Base-by-base conservation (phyloP, 176 grass and related monocot genomes). In the Saccharum officinarum region DNA sequence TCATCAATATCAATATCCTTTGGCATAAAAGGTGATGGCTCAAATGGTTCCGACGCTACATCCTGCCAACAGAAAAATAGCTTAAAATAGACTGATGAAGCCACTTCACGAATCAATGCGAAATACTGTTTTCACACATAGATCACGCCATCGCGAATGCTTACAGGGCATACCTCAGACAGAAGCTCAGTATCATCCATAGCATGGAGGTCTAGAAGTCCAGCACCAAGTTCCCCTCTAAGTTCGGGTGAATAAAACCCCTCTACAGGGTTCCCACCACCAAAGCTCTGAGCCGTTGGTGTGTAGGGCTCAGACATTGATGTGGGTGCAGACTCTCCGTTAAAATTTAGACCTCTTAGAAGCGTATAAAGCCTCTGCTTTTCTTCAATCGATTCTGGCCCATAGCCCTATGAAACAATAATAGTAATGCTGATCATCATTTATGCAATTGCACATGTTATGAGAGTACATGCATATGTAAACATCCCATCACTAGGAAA, bases 201-300 rank as follows among this genome's bases (percentile, higher is more conserved):
- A 81, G 97, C 92, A 87, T 97, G 97, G 40, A 99, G 92, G 82
- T 99, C 97, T 75, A 99, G 78, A 81, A 99, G 94, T 26, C 94
- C 97, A 91, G 97, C 94, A 71, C 94, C 97, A 91, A 99, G 95
- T 65, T 99, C 97, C 83, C 97, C 90, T 92, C 93, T 92, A 39
- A 99, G 85, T 64, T 99, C 97, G 23, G 93, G 84, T 71, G 94
- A 99, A 94, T 99, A 99, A 84, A 99, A 91, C 18, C 90, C 91
- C 67, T 94, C 88, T 37, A 86, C 69, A 54, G 90, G 77, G 74
- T 89, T 91, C 15, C 70, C 73, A 72, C 86, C 79, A 3, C 91
- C 92, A 71, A 94, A 87, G 88, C 85, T 91, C 75, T 93, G 88
- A 84, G 90, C 52, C 4, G 90, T 92, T 82, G 90, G 92, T 17